These are phyloP conservation scores for Periconia digitata DNA, from an alignment of 2,329 filamentous ascomycete genomes.

Conservation along the genomic window DNA sequence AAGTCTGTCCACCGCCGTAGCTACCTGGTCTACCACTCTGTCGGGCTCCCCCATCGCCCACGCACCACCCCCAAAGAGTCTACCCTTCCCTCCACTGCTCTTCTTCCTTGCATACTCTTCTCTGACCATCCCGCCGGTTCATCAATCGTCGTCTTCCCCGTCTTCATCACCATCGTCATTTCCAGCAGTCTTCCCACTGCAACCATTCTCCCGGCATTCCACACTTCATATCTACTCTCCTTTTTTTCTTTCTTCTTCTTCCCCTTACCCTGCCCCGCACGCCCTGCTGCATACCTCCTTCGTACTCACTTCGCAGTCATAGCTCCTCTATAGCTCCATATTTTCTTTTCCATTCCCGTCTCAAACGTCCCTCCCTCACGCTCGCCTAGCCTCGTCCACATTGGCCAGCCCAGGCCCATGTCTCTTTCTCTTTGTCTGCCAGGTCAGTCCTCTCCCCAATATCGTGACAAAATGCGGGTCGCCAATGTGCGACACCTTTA, in stretches of 20 bases:
- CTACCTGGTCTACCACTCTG: conserved; percentile 34
- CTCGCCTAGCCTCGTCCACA: conserved; percentile 24
- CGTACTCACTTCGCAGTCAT: conserved; percentile 32
- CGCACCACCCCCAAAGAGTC: conserved; percentile 22
- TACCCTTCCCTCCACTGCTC: conserved; percentile 17
- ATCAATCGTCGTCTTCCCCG: conserved; percentile 13
- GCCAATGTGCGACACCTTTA: conserved; percentile 33
- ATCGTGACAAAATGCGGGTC: conserved; percentile 36
- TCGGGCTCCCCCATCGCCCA: conserved; percentile 24
- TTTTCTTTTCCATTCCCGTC: conserved; percentile 19
- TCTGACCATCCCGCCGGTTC: conserved; percentile 16
- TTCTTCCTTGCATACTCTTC: conserved; percentile 24
- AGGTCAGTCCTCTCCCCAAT: conserved; percentile 37
- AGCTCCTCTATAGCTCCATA: conserved; percentile 21
- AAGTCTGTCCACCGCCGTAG: neutral
- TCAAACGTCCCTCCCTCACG: conserved; percentile 8
- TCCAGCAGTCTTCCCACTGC: too few species aligned
- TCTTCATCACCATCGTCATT: neutral
- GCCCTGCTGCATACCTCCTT: conserved; percentile 21
- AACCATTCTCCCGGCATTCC: conserved; percentile 3
- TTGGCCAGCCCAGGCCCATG: conserved; percentile 30
- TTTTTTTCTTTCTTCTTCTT: conserved; percentile 10
- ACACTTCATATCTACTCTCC: conserved; percentile 10
- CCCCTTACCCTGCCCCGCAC: conserved; percentile 12
- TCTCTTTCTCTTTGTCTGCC: conserved; percentile 39